Evolutionary conservation across 768 basidiomycete species (phyloP), one percentile per base, ranked within the genome.

Genomic region (Lentinus tigrinus): DNA sequence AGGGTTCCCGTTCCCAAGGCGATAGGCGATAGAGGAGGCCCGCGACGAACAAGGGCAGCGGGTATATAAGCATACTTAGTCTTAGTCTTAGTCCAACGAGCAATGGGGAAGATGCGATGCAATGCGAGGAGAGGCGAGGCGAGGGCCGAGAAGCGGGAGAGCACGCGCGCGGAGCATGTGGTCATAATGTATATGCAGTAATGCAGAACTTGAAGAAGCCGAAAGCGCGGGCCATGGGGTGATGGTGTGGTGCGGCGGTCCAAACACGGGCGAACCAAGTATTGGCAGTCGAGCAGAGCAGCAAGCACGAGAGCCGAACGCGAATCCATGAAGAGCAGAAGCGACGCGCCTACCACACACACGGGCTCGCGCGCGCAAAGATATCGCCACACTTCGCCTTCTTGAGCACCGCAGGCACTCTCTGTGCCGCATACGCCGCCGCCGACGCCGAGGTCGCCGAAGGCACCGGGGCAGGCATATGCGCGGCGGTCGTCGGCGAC

Each of bases 331-430:
- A 11, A 34, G 31, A 5, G 14, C 13, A 14, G 21, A 46, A 16
- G 38, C 13, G 23, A 10, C 23, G 9, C 8, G 39, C 27, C 57
- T 64, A 64, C 63, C 63, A 64, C 9, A 61, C 40, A 37, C 56
- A 58, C 14, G 57, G 56, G 40, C 51, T 36, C 46, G 63, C 56
- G 40, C 56, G 59, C 53, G 59, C 59, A 27, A 58, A 61, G 37
- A 61, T 54, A 26, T 64, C 63, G 21, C 58, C 55, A 42, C 52
- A 38, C 40, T 46, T 56, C 21, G 59, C 44, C 56, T 60, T 60
- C 63, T 61, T 64, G 17, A 49, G 26, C 44, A 24, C 51, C 19
- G 54, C 40, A 16, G 56, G 37, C 21, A 40, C 57, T 11, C 31
- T 6, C 11, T 31, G 31, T 6, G 10, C 31, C 24, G 34, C 56